These are phyloP conservation scores for Durusdinium trenchii DNA, from an alignment of 73 alveolate species.

Conservation along the genomic window DNA sequence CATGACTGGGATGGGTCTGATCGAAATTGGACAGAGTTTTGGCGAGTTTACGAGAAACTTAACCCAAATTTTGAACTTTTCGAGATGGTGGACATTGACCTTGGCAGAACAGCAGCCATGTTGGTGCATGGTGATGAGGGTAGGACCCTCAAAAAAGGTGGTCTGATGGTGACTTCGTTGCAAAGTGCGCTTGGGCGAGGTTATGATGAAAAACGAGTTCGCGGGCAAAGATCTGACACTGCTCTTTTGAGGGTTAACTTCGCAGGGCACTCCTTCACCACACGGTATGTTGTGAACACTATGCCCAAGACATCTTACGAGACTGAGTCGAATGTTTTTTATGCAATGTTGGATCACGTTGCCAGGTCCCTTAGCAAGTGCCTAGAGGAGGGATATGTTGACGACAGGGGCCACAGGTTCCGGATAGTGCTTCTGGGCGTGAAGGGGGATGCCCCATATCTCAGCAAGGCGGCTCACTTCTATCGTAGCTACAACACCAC, in stretches of 20 bases:
- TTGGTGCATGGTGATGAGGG: slow-evolving; percentile 31
- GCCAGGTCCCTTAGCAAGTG: background rate
- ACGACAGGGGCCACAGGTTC: background rate
- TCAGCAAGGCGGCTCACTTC: background rate
- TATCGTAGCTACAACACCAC: background rate
- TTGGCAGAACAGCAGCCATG: background rate
- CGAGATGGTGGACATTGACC: background rate
- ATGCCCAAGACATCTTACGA: background rate
- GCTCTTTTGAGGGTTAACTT: background rate
- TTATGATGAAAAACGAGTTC: background rate
- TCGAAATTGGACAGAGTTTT: background rate
- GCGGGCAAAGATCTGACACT: background rate
- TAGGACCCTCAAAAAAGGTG: background rate
- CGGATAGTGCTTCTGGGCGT: background rate
- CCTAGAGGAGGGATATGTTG: background rate
- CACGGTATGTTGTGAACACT: background rate
- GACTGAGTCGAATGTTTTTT: background rate
- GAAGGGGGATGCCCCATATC: slow-evolving; percentile 10
- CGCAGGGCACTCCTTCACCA: background rate
- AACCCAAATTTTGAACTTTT: background rate
- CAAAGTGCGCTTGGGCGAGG: background rate
- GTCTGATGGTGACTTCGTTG: background rate
- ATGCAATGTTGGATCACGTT: background rate
- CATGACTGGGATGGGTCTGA: background rate
- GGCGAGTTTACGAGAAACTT: background rate